Conservation (phyloP, 305 asterid species). For the Withania somnifera region DNA sequence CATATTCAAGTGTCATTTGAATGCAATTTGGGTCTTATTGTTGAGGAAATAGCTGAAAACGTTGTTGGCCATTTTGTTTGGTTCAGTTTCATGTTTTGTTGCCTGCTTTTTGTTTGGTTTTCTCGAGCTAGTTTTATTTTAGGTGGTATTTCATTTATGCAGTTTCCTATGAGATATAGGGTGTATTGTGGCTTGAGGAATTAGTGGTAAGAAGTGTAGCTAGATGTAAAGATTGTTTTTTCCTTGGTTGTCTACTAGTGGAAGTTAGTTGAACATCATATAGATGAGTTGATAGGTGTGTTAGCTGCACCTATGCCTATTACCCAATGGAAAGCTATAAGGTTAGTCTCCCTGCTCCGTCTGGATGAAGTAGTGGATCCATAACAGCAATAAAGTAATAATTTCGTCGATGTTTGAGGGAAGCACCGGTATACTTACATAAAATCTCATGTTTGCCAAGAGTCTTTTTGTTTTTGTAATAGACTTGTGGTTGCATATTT, state of each 20-base stretch:
- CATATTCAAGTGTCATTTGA: no score
- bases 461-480: not conserved
- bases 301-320: not conserved
- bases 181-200: no score
- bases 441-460: not conserved
- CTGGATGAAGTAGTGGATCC: not conserved
- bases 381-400: not conserved
- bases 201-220: not conserved
- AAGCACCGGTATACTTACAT: not conserved
- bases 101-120: no score
- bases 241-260: not conserved
- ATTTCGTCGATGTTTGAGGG: not conserved
- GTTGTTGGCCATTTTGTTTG: no score
- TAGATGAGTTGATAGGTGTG: not conserved
- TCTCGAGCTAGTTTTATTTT: no score
- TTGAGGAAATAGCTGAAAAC: no score
- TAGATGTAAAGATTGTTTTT: not conserved
- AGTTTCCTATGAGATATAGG: no score
- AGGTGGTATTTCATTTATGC: no score
- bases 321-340: not conserved
- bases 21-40: no score
- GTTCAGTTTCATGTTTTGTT: no score
- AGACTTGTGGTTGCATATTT: not conserved
- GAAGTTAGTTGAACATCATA: not conserved
- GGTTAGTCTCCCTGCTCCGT: not conserved